phyloP scores from a whole-genome alignment of 2,329 filamentous ascomycete species.

The Xylariomycetidae sp. region DNA sequence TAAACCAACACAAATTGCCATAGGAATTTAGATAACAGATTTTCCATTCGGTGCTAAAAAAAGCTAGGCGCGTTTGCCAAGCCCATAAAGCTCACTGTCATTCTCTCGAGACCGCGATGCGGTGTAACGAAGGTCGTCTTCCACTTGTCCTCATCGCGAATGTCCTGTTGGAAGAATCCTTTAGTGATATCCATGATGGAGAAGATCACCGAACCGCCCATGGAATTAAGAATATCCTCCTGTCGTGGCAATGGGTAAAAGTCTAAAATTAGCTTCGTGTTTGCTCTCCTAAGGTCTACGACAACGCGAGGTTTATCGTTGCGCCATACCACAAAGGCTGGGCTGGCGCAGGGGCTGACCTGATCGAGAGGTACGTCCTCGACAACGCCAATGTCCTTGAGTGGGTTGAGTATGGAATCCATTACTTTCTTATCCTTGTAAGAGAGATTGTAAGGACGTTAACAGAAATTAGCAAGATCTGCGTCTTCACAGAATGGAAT shows the following conservation, averaged over 20 bases:
- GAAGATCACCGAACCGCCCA: neutral
- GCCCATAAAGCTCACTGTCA: constrained; percentile 1
- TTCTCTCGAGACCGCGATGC: neutral
- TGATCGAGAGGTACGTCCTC: no score
- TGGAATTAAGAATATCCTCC: neutral
- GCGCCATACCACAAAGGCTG: neutral
- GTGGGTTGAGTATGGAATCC: no score
- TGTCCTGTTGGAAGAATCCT: constrained; percentile 1
- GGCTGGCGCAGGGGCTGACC: no score
- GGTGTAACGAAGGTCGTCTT: neutral
- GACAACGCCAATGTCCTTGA: no score
- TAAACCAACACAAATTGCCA: constrained; percentile 1
- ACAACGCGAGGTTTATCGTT: neutral
- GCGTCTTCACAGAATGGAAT: no score
- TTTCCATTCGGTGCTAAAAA: constrained; percentile 1
- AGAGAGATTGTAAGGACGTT: no score
- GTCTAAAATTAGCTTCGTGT: neutral
- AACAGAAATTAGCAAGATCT: no score
- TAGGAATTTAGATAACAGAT: neutral
- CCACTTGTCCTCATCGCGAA: neutral
- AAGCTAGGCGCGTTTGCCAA: neutral
- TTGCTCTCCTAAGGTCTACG: neutral
- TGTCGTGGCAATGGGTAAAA: neutral
- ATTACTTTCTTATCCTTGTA: no score
- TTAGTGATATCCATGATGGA: constrained; percentile 1